These are phyloP conservation scores for Colletotrichum sp. DNA, from an alignment of 2,329 filamentous ascomycete genomes.

Conservation along the genomic window DNA sequence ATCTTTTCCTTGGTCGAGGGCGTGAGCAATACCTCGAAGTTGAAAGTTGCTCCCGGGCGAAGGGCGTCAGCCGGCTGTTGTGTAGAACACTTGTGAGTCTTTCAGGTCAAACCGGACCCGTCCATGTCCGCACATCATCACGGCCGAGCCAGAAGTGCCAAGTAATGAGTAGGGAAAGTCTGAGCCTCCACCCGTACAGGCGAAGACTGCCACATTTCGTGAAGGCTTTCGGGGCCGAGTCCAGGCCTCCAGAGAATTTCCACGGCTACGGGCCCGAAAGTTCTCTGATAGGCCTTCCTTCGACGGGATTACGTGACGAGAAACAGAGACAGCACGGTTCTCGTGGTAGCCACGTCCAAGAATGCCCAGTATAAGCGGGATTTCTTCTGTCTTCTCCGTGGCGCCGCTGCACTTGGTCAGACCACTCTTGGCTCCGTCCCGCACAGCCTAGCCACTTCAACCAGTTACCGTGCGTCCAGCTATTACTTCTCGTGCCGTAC, in stretches of 20 bases:
- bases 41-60: background rate
- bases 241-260: background rate
- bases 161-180: background rate
- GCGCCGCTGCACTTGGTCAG: conserved; percentile 4
- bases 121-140: background rate
- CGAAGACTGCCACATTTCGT: background rate
- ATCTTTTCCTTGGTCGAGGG: background rate
- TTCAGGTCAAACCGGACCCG: background rate
- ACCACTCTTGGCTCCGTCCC: background rate
- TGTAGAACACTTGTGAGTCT: background rate
- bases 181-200: background rate
- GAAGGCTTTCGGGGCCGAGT: background rate
- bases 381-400: background rate
- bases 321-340: background rate
- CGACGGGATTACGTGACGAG: background rate
- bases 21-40: background rate
- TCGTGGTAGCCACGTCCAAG: background rate
- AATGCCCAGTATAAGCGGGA: background rate
- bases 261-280: background rate
- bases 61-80: background rate
- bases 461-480: background rate
- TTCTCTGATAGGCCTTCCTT: background rate
- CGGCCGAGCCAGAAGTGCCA: background rate
- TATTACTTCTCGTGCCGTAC: background rate
- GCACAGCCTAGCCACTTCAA: background rate